Evolutionary conservation across 768 basidiomycete genomes (phyloP).

Genomic region (Epithele typhae): DNA sequence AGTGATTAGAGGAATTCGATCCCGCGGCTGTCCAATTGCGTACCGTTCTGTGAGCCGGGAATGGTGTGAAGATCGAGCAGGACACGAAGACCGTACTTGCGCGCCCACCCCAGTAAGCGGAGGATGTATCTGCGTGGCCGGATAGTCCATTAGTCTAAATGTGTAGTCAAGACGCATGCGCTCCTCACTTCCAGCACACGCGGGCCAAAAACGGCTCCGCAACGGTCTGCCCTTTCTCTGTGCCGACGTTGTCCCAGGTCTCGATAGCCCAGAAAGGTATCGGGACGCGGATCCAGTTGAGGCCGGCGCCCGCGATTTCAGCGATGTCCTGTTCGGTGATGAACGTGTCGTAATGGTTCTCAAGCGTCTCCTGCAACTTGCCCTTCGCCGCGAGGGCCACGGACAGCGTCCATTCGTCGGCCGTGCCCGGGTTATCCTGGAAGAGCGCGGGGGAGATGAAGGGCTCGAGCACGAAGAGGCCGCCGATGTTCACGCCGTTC

Average conservation of each 20-base stretch:
- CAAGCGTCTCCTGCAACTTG: slow-evolving; percentile 35
- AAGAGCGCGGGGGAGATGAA: slow-evolving; percentile 66
- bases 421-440: slow-evolving; percentile 43
- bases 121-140: slow-evolving; percentile 56
- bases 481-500: slow-evolving; percentile 69
- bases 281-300: slow-evolving; percentile 81
- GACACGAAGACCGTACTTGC: slow-evolving; percentile 85
- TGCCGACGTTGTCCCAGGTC: slow-evolving; percentile 45
- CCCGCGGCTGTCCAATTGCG: slow-evolving; percentile 29
- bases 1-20: neutral
- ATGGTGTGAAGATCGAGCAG: slow-evolving; percentile 75
- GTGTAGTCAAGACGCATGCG: neutral
- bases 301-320: slow-evolving; percentile 49
- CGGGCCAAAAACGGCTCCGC: slow-evolving; percentile 70
- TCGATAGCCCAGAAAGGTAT: slow-evolving; percentile 87
- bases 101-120: slow-evolving; percentile 71
- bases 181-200: slow-evolving; percentile 64
- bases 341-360: slow-evolving; percentile 78
- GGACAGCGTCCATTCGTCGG: slow-evolving; percentile 69
- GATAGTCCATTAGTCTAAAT: too few relatives aligned
- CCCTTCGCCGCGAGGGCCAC: slow-evolving; percentile 55
- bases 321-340: slow-evolving; percentile 40
- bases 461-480: slow-evolving; percentile 74
- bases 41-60: slow-evolving; percentile 83
- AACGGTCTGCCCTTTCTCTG: slow-evolving; percentile 14